Conservation (phyloP, 2,329 filamentous ascomycete genomes). For the Dendrostoma leiphaemia region DNA sequence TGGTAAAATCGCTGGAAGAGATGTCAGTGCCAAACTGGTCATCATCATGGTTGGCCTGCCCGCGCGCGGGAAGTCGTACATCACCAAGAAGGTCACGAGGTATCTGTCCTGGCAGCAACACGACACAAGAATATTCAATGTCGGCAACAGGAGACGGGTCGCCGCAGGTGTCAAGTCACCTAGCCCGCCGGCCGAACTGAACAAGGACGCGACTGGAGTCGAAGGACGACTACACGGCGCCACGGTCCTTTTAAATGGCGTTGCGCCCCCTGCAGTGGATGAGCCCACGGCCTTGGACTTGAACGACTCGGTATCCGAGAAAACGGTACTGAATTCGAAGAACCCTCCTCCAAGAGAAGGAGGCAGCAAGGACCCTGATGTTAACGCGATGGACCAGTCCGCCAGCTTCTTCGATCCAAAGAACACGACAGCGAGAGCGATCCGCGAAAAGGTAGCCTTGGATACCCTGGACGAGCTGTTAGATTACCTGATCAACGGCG, state of each 20-base stretch:
- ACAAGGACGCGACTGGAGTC: slow-evolving; percentile 25
- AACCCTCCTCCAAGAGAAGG: slow-evolving; percentile 8
- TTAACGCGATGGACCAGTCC: slow-evolving; percentile 72
- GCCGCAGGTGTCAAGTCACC: slow-evolving; percentile 56
- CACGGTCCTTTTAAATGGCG: slow-evolving; percentile 56
- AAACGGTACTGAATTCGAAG: slow-evolving; percentile 14
- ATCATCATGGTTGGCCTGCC: slow-evolving; percentile 98
- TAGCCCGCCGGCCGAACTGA: slow-evolving; percentile 31
- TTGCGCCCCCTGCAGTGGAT: slow-evolving; percentile 35
- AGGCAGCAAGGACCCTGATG: slow-evolving; percentile 9
- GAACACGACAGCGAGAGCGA: slow-evolving; percentile 76
- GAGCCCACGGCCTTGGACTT: slow-evolving; percentile 41
- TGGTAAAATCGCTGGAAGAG: slow-evolving; percentile 86
- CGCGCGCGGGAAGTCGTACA: slow-evolving; percentile 95
- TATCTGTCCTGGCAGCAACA: slow-evolving; percentile 98
- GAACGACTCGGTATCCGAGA: slow-evolving; percentile 22
- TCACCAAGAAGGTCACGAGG: slow-evolving; percentile 94
- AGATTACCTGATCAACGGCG: slow-evolving; percentile 79
- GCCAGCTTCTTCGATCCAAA: slow-evolving; percentile 91
- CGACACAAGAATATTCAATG: slow-evolving; percentile 94
- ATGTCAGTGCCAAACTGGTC: slow-evolving; percentile 94
- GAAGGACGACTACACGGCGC: slow-evolving; percentile 52
- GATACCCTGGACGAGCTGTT: slow-evolving; percentile 90
- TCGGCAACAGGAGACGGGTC: slow-evolving; percentile 84
- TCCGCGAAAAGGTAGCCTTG: slow-evolving; percentile 89